These are phyloP conservation scores for Beta macrorhiza DNA, from an alignment of 179 eudicot species.

Conservation along the genomic window DNA sequence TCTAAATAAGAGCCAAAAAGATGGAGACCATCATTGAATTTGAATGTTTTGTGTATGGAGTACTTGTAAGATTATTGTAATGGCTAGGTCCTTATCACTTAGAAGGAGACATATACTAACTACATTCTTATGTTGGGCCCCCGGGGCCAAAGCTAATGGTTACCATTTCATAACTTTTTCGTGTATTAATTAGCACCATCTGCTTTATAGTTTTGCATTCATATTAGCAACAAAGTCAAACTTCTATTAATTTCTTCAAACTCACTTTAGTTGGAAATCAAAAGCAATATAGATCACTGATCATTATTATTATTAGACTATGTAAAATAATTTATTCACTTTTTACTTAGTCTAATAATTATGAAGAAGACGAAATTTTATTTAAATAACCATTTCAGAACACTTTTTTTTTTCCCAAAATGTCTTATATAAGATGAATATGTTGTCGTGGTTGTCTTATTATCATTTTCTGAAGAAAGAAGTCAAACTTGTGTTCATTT, in stretches of 20 bases:
- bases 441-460: no score
- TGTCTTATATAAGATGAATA: no score
- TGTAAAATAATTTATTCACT: no score
- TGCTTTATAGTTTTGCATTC: neutral
- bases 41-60: neutral
- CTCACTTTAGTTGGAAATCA: neutral
- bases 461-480: no score
- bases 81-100: neutral
- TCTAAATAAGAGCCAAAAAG: neutral
- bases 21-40: neutral
- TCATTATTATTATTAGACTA: no score
- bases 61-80: neutral
- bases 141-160: neutral
- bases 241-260: neutral
- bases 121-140: conserved; percentile 5
- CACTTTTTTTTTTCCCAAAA: no score
- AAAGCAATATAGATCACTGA: neutral
- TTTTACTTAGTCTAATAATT: no score
- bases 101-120: conserved; percentile 15
- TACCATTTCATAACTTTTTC: neutral
- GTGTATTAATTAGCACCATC: neutral
- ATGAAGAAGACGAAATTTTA: no score
- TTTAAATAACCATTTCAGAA: no score
- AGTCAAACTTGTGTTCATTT: no score
- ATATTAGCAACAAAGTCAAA: conserved; percentile 4